Evolutionary conservation across 2,329 filamentous ascomycete species (phyloP).

Genomic region (Cladosporium phlei): DNA sequence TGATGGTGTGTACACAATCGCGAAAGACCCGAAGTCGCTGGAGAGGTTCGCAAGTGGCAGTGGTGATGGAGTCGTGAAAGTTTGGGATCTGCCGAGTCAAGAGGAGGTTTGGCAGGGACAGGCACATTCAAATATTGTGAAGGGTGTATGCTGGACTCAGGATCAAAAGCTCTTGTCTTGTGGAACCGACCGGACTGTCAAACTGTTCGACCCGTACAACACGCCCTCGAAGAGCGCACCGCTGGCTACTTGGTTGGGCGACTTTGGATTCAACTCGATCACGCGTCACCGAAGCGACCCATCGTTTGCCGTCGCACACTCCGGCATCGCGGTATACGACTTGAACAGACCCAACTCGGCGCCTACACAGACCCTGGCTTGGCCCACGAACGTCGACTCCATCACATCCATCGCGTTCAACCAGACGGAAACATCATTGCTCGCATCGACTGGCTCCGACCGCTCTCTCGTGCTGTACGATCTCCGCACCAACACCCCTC

Average conservation of each 20-base stretch:
- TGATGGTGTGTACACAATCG: slow-evolving; percentile 61
- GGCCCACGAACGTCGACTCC: slow-evolving; percentile 86
- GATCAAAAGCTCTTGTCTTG: slow-evolving; percentile 83
- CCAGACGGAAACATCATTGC: slow-evolving; percentile 84
- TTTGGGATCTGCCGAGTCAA: slow-evolving; percentile 73
- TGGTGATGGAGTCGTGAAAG: slow-evolving; percentile 90
- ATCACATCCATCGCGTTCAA: slow-evolving; percentile 88
- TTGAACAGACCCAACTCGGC: slow-evolving; percentile 70
- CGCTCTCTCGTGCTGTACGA: slow-evolving; percentile 88
- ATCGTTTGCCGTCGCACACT: slow-evolving; percentile 70
- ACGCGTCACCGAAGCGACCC: slow-evolving; percentile 76
- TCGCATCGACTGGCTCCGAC: slow-evolving; percentile 81
- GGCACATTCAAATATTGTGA: slow-evolving; percentile 91
- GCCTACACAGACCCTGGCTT: slow-evolving; percentile 74
- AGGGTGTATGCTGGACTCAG: slow-evolving; percentile 82
- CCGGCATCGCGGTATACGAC: slow-evolving; percentile 82
- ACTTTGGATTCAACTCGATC: slow-evolving; percentile 74
- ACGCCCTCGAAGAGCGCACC: slow-evolving; percentile 65
- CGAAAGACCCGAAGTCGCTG: slow-evolving; percentile 45
- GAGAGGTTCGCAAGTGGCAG: slow-evolving; percentile 66
- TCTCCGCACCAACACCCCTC: slow-evolving; percentile 75
- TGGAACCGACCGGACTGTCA: slow-evolving; percentile 78
- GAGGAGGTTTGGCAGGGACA: slow-evolving; percentile 72
- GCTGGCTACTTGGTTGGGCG: slow-evolving; percentile 77
- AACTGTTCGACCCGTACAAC: slow-evolving; percentile 86